These are phyloP conservation scores for Paramecium caudatum DNA, from an alignment of 73 alveolate species.

Conservation along the genomic window DNA sequence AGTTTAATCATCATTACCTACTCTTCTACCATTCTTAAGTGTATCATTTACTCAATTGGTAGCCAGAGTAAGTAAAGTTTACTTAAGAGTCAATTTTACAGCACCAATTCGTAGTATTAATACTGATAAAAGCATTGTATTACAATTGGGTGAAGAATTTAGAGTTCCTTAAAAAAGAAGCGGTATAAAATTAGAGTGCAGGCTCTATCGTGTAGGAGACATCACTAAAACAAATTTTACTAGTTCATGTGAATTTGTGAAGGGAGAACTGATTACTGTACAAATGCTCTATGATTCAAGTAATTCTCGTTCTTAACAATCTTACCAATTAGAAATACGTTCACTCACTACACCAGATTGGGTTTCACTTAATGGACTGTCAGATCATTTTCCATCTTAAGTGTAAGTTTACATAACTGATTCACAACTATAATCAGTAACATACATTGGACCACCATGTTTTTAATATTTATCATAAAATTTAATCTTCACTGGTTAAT, in stretches of 20 bases:
- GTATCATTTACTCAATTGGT: neutral
- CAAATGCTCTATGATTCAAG: neutral
- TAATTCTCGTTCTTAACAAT: neutral
- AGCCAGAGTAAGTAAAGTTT: constrained; percentile 39
- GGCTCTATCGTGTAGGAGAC: constrained; percentile 28
- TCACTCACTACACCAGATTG: constrained; percentile 53
- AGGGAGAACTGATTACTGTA: neutral
- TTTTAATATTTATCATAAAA: neutral
- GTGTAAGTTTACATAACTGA: constrained; percentile 18
- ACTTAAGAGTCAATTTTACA: constrained; percentile 23
- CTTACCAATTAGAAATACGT: constrained; percentile 46
- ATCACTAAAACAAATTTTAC: neutral
- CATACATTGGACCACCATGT: neutral
- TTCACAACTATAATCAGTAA: neutral
- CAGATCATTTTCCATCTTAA: neutral
- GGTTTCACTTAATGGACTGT: neutral
- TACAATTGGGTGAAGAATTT: constrained; percentile 6
- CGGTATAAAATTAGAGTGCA: neutral
- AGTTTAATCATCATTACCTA: neutral
- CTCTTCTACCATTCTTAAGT: neutral
- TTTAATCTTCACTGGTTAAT: neutral
- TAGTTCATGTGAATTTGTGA: neutral
- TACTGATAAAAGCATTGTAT: neutral
- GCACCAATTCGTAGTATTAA: constrained; percentile 59
- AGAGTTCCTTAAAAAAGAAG: constrained; percentile 3